Evolutionary conservation across 768 basidiomycete genomes (phyloP).

Genomic region (Xerocomus brunneocitrinus): DNA sequence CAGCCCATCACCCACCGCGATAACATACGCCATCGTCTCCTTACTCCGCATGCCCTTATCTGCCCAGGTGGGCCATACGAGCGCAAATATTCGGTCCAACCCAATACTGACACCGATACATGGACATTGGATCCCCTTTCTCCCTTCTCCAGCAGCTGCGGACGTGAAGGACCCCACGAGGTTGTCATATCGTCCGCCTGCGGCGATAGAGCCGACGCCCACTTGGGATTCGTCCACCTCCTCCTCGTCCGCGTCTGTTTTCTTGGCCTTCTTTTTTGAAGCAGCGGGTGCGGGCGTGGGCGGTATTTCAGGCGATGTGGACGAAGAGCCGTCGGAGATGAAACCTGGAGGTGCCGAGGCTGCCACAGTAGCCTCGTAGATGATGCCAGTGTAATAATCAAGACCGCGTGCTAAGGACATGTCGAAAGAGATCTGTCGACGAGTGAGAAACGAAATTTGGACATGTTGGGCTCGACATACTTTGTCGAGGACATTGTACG

Average conservation of each 20-base stretch:
- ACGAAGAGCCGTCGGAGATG: conserved; percentile 46
- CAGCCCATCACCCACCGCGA: conserved; percentile 86
- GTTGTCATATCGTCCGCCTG: conserved; percentile 93
- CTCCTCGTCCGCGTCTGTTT: conserved; percentile 46
- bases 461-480: conserved; percentile 34
- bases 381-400: conserved; percentile 98
- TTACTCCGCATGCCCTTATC: conserved; percentile 79
- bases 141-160: conserved; percentile 71
- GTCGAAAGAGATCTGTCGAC: conserved; percentile 82
- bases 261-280: conserved; percentile 39
- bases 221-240: conserved; percentile 91
- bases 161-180: conserved; percentile 90
- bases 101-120: conserved; percentile 94
- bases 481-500: conserved; percentile 76
- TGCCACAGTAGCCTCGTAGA: conserved; percentile 93
- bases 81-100: conserved; percentile 87
- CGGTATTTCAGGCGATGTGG: conserved; percentile 17
- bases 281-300: conserved; percentile 8
- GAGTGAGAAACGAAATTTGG: neutral
- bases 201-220: conserved; percentile 99
- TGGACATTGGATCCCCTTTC: conserved; percentile 64
- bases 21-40: conserved; percentile 90
- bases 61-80: conserved; percentile 84
- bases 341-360: conserved; percentile 90
- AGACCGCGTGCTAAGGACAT: conserved; percentile 95